Evolutionary conservation across 441 rosid species (phyloP).

Genomic region (Erodium moschatum): DNA sequence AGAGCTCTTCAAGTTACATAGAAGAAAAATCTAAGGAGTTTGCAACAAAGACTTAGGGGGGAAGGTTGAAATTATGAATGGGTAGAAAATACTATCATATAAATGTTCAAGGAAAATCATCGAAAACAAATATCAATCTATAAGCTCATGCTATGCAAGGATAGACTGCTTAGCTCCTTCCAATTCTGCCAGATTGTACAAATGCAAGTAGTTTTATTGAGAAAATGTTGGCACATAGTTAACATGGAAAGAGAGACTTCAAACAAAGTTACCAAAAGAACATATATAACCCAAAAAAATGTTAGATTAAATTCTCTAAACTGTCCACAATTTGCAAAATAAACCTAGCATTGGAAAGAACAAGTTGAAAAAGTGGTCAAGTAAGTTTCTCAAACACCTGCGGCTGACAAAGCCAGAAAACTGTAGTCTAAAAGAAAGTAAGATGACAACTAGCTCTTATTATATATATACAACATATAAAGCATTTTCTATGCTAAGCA

Average conservation of each 20-base stretch:
- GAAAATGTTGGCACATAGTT: not conserved
- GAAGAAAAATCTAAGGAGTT: not conserved
- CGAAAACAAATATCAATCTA: not conserved
- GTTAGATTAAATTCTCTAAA: not conserved
- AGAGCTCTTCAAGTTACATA: constrained; percentile 5
- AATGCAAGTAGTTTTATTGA: not conserved
- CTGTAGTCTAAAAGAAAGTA: constrained; percentile 2
- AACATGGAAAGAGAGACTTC: not conserved
- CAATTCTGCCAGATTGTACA: constrained; percentile 1
- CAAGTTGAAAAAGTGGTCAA: not conserved
- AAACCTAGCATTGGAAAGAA: not conserved
- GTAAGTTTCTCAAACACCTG: not conserved
- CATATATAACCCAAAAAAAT: not conserved
- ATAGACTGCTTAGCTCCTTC: not conserved
- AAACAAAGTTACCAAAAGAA: not conserved
- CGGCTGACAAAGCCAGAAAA: not conserved
- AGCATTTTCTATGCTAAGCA: not conserved
- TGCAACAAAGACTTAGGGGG: not conserved
- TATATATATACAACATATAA: not conserved
- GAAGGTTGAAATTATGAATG: not conserved
- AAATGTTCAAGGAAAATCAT: not conserved
- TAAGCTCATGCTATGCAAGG: not conserved
- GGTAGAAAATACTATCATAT: not conserved
- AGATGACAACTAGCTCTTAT: not conserved
- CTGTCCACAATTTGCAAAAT: constrained; percentile 3